Evolutionary conservation across 139 green algal species (phyloP), one percentile per base, ranked within the genome.

Genomic region (Tetratostichococcus sp.): DNA sequence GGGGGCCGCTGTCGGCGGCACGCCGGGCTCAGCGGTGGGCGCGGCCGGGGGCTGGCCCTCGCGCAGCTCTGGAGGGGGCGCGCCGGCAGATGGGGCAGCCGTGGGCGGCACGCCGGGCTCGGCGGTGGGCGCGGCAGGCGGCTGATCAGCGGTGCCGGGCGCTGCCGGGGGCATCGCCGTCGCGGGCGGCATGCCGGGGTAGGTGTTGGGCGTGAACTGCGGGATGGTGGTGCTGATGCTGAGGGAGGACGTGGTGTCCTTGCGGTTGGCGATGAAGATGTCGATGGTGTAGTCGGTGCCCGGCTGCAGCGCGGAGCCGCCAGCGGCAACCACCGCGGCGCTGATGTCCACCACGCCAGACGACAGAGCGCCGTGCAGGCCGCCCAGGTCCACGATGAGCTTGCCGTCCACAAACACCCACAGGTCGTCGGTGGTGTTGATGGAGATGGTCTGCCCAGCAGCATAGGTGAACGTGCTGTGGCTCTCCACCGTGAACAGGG

Each of bases 381-480:
- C 50, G 50, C 50, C 50, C 50, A 62, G 50, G 50, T 62, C 50
- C 50, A 62, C 50, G 50, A 62, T 62, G 50, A 62, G 50, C 50
- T 62, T 62, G 50, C 50, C 50, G 50, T 62, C 50, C 14, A 62
- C 50, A 26, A 28, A 62, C 50, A 62, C 50, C 50, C 50, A 62
- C 50, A 62, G 11, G 26, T 62, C 50, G 50, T 62, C 19, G 50
- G 50, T 62, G 50, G 11, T 62, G 50, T 62, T 62, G 17, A 62
- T 26, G 50, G 50, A 62, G 50, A 62, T 62, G 50, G 50, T 62
- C 14, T 62, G 19, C 14, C 50, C 50, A 2, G 14, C 50, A 26
- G 50, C 50, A 17, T 62, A 62, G 50, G 50, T 62, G 50, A 62
- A 62, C 50, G 4, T 25, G 17, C 2, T 28, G 50, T 62, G 50